phyloP scores from a whole-genome alignment of 2,329 filamentous ascomycete species.

The Scorias spongiosa region DNA sequence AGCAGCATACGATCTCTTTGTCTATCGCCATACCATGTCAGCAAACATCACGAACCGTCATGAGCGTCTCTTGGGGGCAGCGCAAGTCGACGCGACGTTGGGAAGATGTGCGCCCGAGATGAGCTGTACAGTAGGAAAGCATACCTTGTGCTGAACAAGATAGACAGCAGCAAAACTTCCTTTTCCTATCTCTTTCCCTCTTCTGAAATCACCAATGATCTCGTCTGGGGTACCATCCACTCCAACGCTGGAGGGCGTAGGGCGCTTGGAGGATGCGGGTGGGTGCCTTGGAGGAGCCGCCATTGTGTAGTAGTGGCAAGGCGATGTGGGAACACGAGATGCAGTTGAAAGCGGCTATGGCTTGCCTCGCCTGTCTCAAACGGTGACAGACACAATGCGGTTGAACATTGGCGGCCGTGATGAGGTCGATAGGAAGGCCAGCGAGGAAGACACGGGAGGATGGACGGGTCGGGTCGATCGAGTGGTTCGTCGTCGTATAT shows the following conservation, averaged over 20 bases:
- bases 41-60: background rate
- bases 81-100: too few relatives aligned
- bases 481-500: too few relatives aligned
- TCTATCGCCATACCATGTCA: slow-evolving; percentile 33
- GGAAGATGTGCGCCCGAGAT: too few relatives aligned
- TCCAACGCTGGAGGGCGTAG: slow-evolving; percentile 8
- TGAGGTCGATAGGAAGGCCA: too few relatives aligned
- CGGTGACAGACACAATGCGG: too few relatives aligned
- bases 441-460: too few relatives aligned
- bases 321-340: background rate
- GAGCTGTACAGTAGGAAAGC: background rate
- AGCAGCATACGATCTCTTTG: slow-evolving; percentile 67
- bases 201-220: slow-evolving; percentile 60
- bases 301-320: slow-evolving; percentile 7
- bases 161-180: slow-evolving; percentile 97
- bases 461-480: too few relatives aligned
- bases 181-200: slow-evolving; percentile 83
- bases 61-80: too few relatives aligned
- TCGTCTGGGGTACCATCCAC: slow-evolving; percentile 14
- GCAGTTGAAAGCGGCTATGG: background rate
- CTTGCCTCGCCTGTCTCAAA: too few relatives aligned
- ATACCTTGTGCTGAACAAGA: slow-evolving; percentile 22
- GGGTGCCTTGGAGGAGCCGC: slow-evolving; percentile 11
- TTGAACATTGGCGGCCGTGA: too few relatives aligned
- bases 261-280: slow-evolving; percentile 19